Conservation (phyloP, 331 rosid genomes). For the Pyracantha coccinea region DNA sequence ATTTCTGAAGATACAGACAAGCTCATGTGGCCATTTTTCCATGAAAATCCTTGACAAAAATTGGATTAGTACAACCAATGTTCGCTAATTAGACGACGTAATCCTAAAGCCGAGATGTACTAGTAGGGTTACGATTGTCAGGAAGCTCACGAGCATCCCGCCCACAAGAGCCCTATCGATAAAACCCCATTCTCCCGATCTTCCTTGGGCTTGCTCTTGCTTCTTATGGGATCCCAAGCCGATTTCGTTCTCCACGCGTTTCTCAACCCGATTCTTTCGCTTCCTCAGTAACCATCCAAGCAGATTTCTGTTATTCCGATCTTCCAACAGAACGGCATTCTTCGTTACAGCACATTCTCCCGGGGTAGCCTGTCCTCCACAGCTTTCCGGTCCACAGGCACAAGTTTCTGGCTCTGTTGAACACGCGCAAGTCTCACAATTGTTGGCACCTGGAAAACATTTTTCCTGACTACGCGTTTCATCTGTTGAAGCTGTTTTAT, state of each 20-base stretch:
- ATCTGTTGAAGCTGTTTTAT: slow-evolving; percentile 19
- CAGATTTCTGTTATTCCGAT: slow-evolving; percentile 29
- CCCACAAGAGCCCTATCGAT: slow-evolving; percentile 74
- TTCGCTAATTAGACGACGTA: slow-evolving; percentile 28
- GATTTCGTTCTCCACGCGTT: slow-evolving; percentile 24
- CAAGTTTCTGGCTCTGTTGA: slow-evolving; percentile 33
- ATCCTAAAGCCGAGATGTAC: slow-evolving; percentile 36
- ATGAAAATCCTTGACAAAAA: background rate
- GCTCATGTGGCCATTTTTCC: background rate
- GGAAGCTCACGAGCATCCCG: slow-evolving; percentile 69
- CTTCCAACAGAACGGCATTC: slow-evolving; percentile 25
- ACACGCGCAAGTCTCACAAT: slow-evolving; percentile 21
- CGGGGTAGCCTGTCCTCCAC: slow-evolving; percentile 28
- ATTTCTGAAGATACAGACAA: background rate
- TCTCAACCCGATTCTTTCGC: slow-evolving; percentile 39
- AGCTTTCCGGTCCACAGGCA: slow-evolving; percentile 57
- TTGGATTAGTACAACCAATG: background rate
- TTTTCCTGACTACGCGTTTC: slow-evolving; percentile 16
- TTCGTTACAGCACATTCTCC: slow-evolving; percentile 22
- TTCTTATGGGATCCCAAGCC: slow-evolving; percentile 27
- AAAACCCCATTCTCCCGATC: slow-evolving; percentile 35
- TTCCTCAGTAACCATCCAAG: slow-evolving; percentile 69
- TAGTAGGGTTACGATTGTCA: slow-evolving; percentile 44
- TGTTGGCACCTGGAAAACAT: slow-evolving; percentile 29
- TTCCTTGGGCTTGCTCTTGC: slow-evolving; percentile 22